phyloP scores from a whole-genome alignment of 768 basidiomycete species.

The Terana coerulea region DNA sequence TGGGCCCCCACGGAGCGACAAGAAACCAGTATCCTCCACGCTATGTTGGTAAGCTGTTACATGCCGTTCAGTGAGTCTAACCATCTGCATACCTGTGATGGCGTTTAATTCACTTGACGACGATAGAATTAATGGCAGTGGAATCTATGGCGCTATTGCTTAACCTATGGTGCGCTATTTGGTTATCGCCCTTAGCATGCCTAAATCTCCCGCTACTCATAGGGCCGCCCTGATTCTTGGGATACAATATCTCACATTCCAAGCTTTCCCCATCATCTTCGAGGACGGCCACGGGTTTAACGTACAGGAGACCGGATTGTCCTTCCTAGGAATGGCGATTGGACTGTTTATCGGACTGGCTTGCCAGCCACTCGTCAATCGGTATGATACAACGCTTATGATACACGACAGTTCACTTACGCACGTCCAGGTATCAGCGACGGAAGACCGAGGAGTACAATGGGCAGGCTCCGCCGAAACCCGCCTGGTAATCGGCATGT shows the following conservation, averaged over 20 bases:
- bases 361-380: constrained; percentile 45
- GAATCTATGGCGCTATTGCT: constrained; percentile 76
- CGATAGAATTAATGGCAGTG: constrained; percentile 57
- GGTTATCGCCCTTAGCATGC: constrained; percentile 16
- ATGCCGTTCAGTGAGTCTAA: constrained; percentile 50
- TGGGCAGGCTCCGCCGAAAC: constrained; percentile 53
- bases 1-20: constrained; percentile 57
- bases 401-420: background rate
- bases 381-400: constrained; percentile 12
- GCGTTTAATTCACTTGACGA: background rate
- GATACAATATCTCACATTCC: constrained; percentile 44
- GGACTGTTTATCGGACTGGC: constrained; percentile 40
- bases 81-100: too few relatives aligned
- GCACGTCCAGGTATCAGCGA: too few relatives aligned
- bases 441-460: too few relatives aligned
- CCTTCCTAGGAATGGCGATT: constrained; percentile 48
- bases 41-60: constrained; percentile 56
- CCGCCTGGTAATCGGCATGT: constrained; percentile 60
- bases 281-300: constrained; percentile 43
- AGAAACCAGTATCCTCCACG: constrained; percentile 38
- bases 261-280: constrained; percentile 53
- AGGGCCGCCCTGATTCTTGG: constrained; percentile 41
- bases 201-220: background rate
- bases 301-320: constrained; percentile 42
- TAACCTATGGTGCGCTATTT: constrained; percentile 68